Conservation (phyloP, 2,329 filamentous ascomycete species). For the Phyllosticta citriasiana region DNA sequence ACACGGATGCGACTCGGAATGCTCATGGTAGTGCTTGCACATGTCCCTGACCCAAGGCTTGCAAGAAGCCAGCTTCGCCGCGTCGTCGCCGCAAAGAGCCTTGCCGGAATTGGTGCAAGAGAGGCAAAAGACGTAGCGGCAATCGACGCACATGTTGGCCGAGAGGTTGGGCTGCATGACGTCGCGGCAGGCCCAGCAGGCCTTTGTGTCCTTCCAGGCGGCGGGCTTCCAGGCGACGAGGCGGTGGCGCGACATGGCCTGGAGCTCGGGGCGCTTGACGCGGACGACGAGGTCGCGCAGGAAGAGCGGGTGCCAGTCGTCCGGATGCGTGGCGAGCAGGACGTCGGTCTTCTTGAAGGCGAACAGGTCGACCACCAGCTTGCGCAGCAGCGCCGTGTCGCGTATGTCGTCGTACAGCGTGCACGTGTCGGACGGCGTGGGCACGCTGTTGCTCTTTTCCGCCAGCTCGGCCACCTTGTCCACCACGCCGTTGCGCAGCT, state of each 20-base stretch:
- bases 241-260: conserved; percentile 32
- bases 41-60: conserved; percentile 28
- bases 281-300: conserved; percentile 37
- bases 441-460: conserved; percentile 39
- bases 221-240: conserved; percentile 29
- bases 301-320: conserved; percentile 40
- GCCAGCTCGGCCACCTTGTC: conserved; percentile 35
- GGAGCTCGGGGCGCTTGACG: conserved; percentile 35
- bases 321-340: conserved; percentile 35
- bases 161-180: conserved; percentile 30
- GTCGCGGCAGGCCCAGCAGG: conserved; percentile 30
- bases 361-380: conserved; percentile 39
- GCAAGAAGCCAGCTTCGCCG: conserved; percentile 20
- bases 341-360: conserved; percentile 44
- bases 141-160: conserved; percentile 31
- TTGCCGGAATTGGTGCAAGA: conserved; percentile 27
- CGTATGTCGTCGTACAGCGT: conserved; percentile 37
- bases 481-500: conserved; percentile 35
- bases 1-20: conserved; percentile 26
- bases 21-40: conserved; percentile 29
- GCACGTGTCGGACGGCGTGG: conserved; percentile 39
- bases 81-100: conserved; percentile 13
- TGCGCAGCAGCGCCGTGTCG: conserved; percentile 28
- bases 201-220: conserved; percentile 21
- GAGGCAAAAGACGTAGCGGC: conserved; percentile 32